Evolutionary conservation across 345 rosid genomes (phyloP).

Genomic region (Excoecaria cochinchinensis): DNA sequence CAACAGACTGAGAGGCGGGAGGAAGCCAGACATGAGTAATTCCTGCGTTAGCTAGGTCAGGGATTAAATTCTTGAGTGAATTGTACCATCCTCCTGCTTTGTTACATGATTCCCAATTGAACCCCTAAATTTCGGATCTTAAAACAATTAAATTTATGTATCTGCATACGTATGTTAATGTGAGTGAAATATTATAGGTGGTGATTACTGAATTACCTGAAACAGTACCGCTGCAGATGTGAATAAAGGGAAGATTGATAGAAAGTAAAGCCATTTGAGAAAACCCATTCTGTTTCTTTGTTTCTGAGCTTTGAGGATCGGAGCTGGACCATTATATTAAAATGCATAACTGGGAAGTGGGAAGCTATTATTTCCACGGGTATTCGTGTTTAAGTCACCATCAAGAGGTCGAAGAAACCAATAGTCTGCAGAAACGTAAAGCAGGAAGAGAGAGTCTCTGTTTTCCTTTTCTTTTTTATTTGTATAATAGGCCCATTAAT

Average conservation of each 20-base stretch:
- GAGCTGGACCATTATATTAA: no score
- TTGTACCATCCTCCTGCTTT: constrained; percentile 82
- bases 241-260: constrained; percentile 19
- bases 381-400: no score
- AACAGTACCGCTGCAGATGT: constrained; percentile 14
- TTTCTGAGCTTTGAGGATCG: no score
- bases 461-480: no score
- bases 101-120: constrained; percentile 83
- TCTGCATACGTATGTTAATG: background rate
- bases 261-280: background rate
- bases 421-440: no score
- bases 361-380: no score
- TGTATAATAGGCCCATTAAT: no score
- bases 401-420: no score
- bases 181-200: background rate
- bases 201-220: constrained; percentile 11
- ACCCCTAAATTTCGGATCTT: constrained; percentile 44
- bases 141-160: no score
- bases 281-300: constrained; percentile 11
- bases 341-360: no score
- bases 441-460: no score
- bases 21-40: constrained; percentile 94
- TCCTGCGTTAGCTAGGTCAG: constrained; percentile 65
- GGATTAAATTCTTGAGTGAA: constrained; percentile 47
- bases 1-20: constrained; percentile 79